Evolutionary conservation across 805 yeast genomes (phyloP), one percentile per base, ranked within the genome.

Genomic region (Candida vaughaniae): DNA sequence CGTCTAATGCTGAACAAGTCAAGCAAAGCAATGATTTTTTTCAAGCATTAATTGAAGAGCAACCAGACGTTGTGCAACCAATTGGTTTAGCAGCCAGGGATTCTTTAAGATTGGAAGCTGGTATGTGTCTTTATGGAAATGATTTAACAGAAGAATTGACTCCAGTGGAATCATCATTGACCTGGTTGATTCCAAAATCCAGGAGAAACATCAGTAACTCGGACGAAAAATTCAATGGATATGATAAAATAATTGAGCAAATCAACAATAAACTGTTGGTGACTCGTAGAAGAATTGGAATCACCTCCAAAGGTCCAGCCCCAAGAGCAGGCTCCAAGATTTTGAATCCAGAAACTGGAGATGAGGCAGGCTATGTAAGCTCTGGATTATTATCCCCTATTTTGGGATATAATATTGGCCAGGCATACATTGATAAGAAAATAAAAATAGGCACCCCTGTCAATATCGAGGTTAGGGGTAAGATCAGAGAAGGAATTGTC

Each of bases 81-180:
- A 86, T 89, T 50, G 99, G 99, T 4, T 77, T 93, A 35, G 99
- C 98, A n/a, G 98, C 99, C 2, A 81, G 99, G 62, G 99, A 93
- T 60, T 86, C 97, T 8, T 71, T 93, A 48, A 78, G 99, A 55
- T 68, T 93, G 35, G 99, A 93, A 67, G 99, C 99, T 4, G 99
- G 99, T 22, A 86, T 93, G 96, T 93, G 99, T 63, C 72, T 93
- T 38, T 93, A 93, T 53, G 99, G 99, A 2, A 85, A 89, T 58
- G 99, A 93, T 62, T 72, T 93, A 52, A 77, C 75, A 44, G 95
- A 88, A 49, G 60, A 65, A 9, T 79, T 77, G 20, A 83, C 96
- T 2, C 99, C 99, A 8, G 78, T 91, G 3, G 95, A 89, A 50
- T 95, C 93, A 0, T 79, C 93, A 0, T 73, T 93, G 47, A 74